A percentile compares a stretch with the other conserved stretches of the same genome.
phyloP scores from a whole-genome alignment of 345 rosid genomes.

The Eucalyptus polyanthemos region DNA sequence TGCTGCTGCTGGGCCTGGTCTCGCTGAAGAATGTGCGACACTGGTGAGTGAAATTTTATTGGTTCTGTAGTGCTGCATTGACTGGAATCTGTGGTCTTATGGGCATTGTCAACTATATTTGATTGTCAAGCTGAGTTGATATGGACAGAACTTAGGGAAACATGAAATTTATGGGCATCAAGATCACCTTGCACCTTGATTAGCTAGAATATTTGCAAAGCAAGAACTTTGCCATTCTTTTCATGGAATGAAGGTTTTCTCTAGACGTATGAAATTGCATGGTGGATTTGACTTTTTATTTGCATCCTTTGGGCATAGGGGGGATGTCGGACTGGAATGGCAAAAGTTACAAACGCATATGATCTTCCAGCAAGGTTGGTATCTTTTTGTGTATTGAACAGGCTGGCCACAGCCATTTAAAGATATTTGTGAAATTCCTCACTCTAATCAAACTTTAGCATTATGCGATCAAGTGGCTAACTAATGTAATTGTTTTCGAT shows the following conservation, averaged over 20 bases:
- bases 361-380: conserved; percentile 94
- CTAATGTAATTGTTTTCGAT: background rate
- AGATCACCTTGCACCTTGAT: background rate
- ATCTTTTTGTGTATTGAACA: background rate
- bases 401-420: background rate
- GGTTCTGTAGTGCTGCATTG: background rate
- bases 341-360: conserved; percentile 93
- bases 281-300: background rate
- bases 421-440: background rate
- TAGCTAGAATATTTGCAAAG: background rate
- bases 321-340: conserved; percentile 99
- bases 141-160: background rate
- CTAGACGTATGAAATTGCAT: background rate
- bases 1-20: conserved; percentile 97
- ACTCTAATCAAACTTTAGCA: background rate
- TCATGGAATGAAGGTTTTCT: background rate
- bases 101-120: background rate
- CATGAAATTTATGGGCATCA: background rate
- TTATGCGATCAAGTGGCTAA: background rate
- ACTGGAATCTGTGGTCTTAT: background rate
- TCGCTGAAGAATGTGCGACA: conserved; percentile 87
- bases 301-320: conserved; percentile 42
- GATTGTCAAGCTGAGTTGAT: background rate
- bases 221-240: background rate
- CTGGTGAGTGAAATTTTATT: conserved; percentile 30